These are phyloP conservation scores for Turritis glabra DNA, from an alignment of 345 rosid species.

Conservation along the genomic window DNA sequence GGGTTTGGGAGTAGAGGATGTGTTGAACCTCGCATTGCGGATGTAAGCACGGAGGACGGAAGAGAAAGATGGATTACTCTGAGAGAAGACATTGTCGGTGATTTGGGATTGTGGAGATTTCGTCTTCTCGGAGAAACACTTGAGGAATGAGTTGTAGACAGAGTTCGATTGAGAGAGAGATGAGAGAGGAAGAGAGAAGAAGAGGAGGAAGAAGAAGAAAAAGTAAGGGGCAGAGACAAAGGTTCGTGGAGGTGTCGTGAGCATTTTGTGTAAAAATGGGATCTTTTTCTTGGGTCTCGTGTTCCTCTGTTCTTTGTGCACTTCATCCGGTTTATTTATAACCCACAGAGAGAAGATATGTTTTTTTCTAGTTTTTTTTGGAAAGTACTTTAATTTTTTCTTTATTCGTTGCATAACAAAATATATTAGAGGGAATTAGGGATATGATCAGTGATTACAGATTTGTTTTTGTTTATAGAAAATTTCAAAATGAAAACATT, in stretches of 20 bases:
- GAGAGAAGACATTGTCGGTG: constrained; percentile 40
- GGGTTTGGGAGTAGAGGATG: constrained; percentile 51
- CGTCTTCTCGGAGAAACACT: constrained; percentile 43
- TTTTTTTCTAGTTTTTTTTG: background rate
- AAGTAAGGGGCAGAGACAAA: background rate
- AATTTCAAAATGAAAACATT: background rate
- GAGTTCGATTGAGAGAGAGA: constrained; percentile 23
- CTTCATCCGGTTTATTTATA: constrained; percentile 31
- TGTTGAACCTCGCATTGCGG: constrained; percentile 60
- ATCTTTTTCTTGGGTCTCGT: constrained; percentile 17
- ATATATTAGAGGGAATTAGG: too few relatives aligned
- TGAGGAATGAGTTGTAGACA: constrained; percentile 44
- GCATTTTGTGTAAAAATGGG: constrained; percentile 8
- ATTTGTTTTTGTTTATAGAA: background rate
- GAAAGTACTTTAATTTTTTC: background rate
- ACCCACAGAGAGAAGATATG: constrained; percentile 6
- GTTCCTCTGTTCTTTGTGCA: constrained; percentile 3
- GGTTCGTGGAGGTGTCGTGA: constrained; percentile 4
- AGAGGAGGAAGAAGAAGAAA: background rate
- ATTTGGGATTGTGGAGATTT: constrained; percentile 28
- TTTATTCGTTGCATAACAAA: background rate
- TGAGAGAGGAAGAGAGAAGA: constrained; percentile 16
- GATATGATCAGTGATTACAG: background rate
- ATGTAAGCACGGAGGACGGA: constrained; percentile 55
- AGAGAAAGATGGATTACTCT: constrained; percentile 43